Percentiles rank a stretch among this genome's conserved stretches.
phyloP scores from a whole-genome alignment of 768 basidiomycete species.

The Tricholoma flavovirens region DNA sequence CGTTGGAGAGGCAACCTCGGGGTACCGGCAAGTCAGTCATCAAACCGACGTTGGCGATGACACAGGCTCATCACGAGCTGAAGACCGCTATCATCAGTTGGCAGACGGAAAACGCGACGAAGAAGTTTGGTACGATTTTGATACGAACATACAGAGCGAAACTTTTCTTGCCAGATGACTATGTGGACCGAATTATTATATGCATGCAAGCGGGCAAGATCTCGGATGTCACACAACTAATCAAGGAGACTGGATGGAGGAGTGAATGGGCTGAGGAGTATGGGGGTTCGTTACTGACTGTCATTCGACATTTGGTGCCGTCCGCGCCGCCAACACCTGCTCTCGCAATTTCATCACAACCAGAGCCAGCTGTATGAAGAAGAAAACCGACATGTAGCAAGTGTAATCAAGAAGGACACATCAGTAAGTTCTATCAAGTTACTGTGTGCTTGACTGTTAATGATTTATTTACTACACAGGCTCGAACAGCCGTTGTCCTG shows the following conservation, averaged over 20 bases:
- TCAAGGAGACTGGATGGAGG: conserved; percentile 4
- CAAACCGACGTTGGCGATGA: neutral
- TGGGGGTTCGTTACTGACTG: neutral
- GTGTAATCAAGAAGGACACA: neutral
- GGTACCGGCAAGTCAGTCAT: neutral
- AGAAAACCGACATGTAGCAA: neutral
- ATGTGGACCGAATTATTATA: neutral
- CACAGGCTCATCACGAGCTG: neutral
- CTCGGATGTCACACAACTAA: neutral
- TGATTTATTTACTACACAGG: neutral
- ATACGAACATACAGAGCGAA: neutral
- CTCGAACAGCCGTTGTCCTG: neutral
- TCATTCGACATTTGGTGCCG: neutral
- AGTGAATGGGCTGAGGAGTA: conserved; percentile 1
- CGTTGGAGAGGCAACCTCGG: neutral
- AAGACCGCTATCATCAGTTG: conserved; percentile 1
- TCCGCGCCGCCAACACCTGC: neutral
- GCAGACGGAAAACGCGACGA: neutral
- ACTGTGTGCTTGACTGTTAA: neutral
- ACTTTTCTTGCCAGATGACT: conserved; percentile 4
- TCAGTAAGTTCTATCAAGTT: neutral
- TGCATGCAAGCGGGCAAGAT: neutral
- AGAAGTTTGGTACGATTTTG: neutral
- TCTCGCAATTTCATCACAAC: neutral
- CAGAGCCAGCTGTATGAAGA: neutral